Percentiles rank a stretch among this genome's conserved stretches.
phyloP scores from a whole-genome alignment of 768 basidiomycete genomes.

The Leccinum sublutescens region DNA sequence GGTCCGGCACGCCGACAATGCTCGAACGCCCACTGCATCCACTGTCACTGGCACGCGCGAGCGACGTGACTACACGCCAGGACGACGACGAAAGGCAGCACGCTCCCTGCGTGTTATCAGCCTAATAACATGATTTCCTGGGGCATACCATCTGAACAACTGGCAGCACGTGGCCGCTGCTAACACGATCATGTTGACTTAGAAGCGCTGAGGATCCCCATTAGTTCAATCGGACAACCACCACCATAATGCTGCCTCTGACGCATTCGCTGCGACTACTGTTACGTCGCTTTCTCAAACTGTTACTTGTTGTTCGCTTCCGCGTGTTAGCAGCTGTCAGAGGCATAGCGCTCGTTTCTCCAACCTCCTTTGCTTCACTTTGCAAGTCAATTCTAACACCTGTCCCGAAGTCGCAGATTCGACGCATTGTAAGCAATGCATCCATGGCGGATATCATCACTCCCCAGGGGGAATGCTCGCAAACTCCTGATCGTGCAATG shows the following conservation, averaged over 20 bases:
- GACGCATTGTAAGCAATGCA: neutral
- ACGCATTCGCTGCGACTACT: neutral
- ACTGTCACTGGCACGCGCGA: no score
- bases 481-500: neutral
- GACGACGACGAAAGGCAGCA: no score
- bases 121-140: neutral
- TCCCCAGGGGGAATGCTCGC: neutral
- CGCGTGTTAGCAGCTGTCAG: neutral
- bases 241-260: neutral
- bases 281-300: neutral
- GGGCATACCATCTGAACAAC: neutral
- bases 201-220: neutral
- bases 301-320: conserved; percentile 5
- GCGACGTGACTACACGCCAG: no score
- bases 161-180: no score
- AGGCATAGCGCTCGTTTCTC: conserved; percentile 2
- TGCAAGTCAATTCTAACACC: conserved; percentile 1
- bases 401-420: neutral
- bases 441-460: neutral
- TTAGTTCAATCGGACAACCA: neutral
- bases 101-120: no score
- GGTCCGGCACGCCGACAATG: no score
- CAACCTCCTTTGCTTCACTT: neutral
- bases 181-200: neutral
- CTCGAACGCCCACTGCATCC: no score